Percentiles rank a stretch among this genome's conserved stretches.
Conservation (phyloP, 495 filamentous ascomycete species). For the Oidiodendron maius region DNA sequence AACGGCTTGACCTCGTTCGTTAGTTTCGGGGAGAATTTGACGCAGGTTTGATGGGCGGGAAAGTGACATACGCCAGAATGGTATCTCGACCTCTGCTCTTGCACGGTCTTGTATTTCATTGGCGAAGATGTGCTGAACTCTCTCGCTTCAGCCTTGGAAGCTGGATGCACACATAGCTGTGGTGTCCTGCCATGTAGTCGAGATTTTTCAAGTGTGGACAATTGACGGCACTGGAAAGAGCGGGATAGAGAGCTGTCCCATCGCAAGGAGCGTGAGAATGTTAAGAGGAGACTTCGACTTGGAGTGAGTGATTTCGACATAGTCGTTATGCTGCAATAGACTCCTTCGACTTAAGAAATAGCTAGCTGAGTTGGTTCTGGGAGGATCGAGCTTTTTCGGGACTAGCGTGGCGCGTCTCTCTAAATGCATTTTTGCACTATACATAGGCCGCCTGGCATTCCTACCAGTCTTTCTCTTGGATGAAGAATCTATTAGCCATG, state of each 20-base stretch:
- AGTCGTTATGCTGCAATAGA: constrained; percentile 5
- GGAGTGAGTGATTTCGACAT: constrained; percentile 19
- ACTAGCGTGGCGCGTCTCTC: no score
- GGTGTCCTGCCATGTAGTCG: background rate
- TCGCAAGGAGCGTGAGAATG: constrained; percentile 7
- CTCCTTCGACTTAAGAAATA: background rate
- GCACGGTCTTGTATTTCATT: constrained; percentile 43
- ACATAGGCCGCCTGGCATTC: no score
- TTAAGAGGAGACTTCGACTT: constrained; percentile 14
- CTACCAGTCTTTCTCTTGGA: no score
- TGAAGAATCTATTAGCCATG: no score
- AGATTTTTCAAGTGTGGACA: constrained; percentile 1
- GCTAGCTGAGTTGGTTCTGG: background rate
- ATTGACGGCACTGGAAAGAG: constrained; percentile 6
- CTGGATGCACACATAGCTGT: constrained; percentile 1
- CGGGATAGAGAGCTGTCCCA: background rate
- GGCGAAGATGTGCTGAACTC: constrained; percentile 14
- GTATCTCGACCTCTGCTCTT: constrained; percentile 47
- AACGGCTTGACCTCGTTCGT: constrained; percentile 55
- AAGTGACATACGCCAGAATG: constrained; percentile 37
- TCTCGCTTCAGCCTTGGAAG: background rate
- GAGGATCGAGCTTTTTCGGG: no score
- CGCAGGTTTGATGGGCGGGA: background rate
- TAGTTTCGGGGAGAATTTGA: constrained; percentile 1
- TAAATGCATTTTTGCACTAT: no score